Percentiles rank a stretch among this genome's conserved stretches.
These are phyloP conservation scores for Lachnellula hyalina DNA, from an alignment of 2,329 filamentous ascomycete genomes.

Conservation along the genomic window DNA sequence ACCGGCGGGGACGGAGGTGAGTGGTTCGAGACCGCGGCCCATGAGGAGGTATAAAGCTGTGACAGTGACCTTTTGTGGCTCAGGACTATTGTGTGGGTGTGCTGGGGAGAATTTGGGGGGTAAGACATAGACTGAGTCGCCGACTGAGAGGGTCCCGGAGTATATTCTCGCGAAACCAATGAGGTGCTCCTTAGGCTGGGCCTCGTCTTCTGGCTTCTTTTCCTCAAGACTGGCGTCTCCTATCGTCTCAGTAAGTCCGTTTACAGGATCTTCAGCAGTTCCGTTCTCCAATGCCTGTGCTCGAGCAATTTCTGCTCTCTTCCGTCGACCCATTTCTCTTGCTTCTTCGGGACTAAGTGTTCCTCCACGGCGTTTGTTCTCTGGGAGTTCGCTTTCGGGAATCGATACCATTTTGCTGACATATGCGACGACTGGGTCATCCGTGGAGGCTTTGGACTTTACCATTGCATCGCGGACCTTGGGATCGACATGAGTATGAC, in stretches of 20 bases:
- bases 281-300: conserved; percentile 52
- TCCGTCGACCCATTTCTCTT: conserved; percentile 77
- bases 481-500: conserved; percentile 62
- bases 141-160: conserved; percentile 82
- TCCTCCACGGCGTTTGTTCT: conserved; percentile 69
- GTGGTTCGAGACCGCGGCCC: conserved; percentile 79
- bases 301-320: conserved; percentile 80
- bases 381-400: conserved; percentile 83
- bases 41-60: conserved; percentile 92
- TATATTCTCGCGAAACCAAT: conserved; percentile 94
- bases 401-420: conserved; percentile 98
- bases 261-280: conserved; percentile 31
- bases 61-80: conserved; percentile 77
- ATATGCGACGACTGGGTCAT: conserved; percentile 83
- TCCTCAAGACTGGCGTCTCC: conserved; percentile 56
- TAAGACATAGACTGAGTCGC: conserved; percentile 85
- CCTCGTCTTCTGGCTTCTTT: conserved; percentile 43
- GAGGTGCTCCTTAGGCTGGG: conserved; percentile 70
- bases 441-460: conserved; percentile 63
- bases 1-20: conserved; percentile 82
- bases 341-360: conserved; percentile 85
- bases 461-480: conserved; percentile 75
- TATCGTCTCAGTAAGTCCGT: conserved; percentile 51
- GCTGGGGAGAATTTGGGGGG: conserved; percentile 90
- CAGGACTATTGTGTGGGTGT: conserved; percentile 63